These are phyloP conservation scores for Aphanoascus verrucosus DNA, from an alignment of 2,329 filamentous ascomycete genomes.

Conservation along the genomic window DNA sequence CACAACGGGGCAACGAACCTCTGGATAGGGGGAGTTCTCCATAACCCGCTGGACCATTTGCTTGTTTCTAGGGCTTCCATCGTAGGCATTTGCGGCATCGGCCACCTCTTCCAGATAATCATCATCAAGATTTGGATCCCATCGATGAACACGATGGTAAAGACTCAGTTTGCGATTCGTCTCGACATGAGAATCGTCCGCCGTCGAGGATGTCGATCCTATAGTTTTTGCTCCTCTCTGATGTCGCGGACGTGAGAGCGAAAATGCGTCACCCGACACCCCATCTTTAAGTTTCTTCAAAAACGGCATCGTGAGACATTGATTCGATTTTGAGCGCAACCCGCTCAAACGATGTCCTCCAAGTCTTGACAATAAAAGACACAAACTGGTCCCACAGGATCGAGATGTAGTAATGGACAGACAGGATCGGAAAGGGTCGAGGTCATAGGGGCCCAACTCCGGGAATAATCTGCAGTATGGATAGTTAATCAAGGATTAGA, in stretches of 20 bases:
- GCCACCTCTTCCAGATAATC: constrained; percentile 53
- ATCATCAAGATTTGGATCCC: constrained; percentile 56
- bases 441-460: not conserved
- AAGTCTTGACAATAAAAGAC: not conserved
- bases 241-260: not conserved
- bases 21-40: constrained; percentile 57
- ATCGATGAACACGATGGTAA: constrained; percentile 38
- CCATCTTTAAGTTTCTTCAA: constrained; percentile 2
- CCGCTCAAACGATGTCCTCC: not conserved
- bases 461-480: not conserved
- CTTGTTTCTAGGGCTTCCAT: constrained; percentile 7
- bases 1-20: constrained; percentile 38
- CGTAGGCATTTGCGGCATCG: constrained; percentile 31
- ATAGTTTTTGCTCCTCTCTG: not conserved
- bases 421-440: not conserved
- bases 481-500: not conserved
- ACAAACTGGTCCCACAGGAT: too few relatives aligned
- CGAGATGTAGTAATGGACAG: not conserved
- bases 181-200: constrained; percentile 7
- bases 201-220: not conserved
- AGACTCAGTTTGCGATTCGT: constrained; percentile 7
- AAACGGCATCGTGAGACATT: constrained; percentile 7
- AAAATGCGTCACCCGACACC: not conserved
- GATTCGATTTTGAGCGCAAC: not conserved
- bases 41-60: constrained; percentile 45